Conservation (phyloP, 2,329 filamentous ascomycete species). For the Aspergillus proliferans region DNA sequence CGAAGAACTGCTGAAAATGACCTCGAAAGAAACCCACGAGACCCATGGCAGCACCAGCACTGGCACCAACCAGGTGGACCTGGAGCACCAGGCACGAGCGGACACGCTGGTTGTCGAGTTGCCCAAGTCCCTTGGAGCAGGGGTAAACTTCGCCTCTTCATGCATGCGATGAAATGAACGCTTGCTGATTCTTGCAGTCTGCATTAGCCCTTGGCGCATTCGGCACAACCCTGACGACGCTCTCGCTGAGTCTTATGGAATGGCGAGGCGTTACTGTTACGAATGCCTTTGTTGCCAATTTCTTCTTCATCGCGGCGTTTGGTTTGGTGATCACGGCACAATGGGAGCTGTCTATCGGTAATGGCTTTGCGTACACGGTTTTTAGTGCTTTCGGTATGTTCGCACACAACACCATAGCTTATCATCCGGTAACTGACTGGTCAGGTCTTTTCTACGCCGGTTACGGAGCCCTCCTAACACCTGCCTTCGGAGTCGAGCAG, state of each 20-base stretch:
- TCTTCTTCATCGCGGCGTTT: slow-evolving; percentile 49
- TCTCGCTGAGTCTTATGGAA: slow-evolving; percentile 52
- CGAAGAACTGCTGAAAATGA: too few relatives aligned
- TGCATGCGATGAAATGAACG: background rate
- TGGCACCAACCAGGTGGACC: too few relatives aligned
- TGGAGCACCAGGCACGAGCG: background rate
- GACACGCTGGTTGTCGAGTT: background rate
- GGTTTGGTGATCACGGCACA: slow-evolving; percentile 51
- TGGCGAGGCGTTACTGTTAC: slow-evolving; percentile 46
- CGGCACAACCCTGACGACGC: slow-evolving; percentile 49
- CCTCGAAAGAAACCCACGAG: too few relatives aligned
- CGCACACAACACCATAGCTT: background rate
- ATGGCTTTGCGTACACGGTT: slow-evolving; percentile 50
- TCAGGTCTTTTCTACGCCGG: slow-evolving; percentile 46
- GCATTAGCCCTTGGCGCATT: slow-evolving; percentile 50
- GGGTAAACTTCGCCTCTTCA: slow-evolving; percentile 8
- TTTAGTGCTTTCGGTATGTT: slow-evolving; percentile 48
- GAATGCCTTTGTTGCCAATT: slow-evolving; percentile 51
- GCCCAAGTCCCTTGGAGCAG: slow-evolving; percentile 16
- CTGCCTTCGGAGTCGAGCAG: slow-evolving; percentile 40
- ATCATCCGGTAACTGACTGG: slow-evolving; percentile 13
- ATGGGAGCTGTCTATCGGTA: slow-evolving; percentile 50
- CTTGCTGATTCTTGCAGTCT: slow-evolving; percentile 24
- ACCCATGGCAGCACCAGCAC: too few relatives aligned
- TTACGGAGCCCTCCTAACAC: slow-evolving; percentile 45